Base-by-base conservation (phyloP, 2,329 filamentous ascomycete genomes). In the Aspergillus carbonarius region DNA sequence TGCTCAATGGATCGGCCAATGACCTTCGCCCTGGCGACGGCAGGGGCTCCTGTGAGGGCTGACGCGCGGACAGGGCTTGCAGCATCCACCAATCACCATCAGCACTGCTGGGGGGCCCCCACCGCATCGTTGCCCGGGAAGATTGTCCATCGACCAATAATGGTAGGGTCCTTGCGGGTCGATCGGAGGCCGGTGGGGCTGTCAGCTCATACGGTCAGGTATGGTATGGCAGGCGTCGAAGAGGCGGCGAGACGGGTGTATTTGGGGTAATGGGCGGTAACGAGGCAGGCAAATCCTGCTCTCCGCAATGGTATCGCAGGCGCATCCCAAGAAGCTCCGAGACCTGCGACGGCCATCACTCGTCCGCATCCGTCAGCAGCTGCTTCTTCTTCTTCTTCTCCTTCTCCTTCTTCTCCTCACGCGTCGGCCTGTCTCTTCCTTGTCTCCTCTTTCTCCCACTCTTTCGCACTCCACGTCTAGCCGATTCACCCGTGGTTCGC, bases 61-160 rank as follows among this genome's bases (percentile, higher is more conserved):
- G 61, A 61, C 61, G 63, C 65, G 63, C 64, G 60, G 65, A 63
- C 62, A 32, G 50, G 55, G 52, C 47, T 39, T 60, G 27, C 20
- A 10, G 32, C 5, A 23, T n/a, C 9, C 17, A 7, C 63, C 56
- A 68, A 63, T 68, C 6, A 60, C 3, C 17, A 5, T 1, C 12
- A 5, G 23, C 2, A 3, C 12, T 1, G 3, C 4, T 12, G 20
- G 23, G n/a, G 40, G 48, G 54, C 35, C 30, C 35, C 58, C 58
- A 47, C 57, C 54, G 23, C 15, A 15, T 46, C 23, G 51, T 59
- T 55, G 58, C 57, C 59, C 59, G 10, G 58, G 42, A 44, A 42
- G 35, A 60, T 58, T 13, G 3, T n/a, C 23, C 20, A 55, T 57
- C 53, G 35, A 55, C 66, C 64, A 68, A 66, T 67, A 60, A 63